phyloP scores from a whole-genome alignment of 1,284 basidiomycete genomes.

The Tausonia pullulans region DNA sequence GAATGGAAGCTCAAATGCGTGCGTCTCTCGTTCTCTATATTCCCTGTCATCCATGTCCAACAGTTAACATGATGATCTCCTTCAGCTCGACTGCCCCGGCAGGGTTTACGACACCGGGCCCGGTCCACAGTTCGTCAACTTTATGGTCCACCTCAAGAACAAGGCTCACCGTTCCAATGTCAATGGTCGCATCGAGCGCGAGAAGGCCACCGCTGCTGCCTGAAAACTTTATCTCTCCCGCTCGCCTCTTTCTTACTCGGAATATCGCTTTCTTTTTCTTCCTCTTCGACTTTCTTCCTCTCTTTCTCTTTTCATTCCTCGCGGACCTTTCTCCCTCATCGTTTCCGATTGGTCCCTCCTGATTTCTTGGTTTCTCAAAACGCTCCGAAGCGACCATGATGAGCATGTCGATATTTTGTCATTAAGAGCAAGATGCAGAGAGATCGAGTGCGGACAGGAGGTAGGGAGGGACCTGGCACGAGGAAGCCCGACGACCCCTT shows the following conservation, averaged over 20 bases:
- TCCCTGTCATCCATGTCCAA: neutral
- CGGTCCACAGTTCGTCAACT: conserved; percentile 78
- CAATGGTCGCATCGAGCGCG: conserved; percentile 5
- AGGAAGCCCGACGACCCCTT: conserved; percentile 35
- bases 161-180: conserved; percentile 55
- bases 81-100: conserved; percentile 24
- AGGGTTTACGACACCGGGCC: conserved; percentile 89
- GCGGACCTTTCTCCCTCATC: neutral
- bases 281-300: neutral
- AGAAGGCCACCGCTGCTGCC: no score
- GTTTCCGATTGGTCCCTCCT: conserved; percentile 19
- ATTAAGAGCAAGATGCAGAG: conserved; percentile 19
- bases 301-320: neutral
- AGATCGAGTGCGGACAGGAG: conserved; percentile 19
- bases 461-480: neutral
- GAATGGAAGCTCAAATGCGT: conserved; percentile 91
- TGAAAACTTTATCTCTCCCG: no score
- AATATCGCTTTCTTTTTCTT: neutral
- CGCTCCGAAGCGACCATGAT: conserved; percentile 43
- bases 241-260: neutral
- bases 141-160: conserved; percentile 82
- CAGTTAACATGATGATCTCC: neutral
- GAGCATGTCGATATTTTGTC: conserved; percentile 22
- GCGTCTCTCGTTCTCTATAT: neutral
- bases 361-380: conserved; percentile 34